Evolutionary conservation across 371 early-diverging fungal species (phyloP), one percentile per base, ranked within the genome.

Genomic region (Dinochytrium kinnereticum): DNA sequence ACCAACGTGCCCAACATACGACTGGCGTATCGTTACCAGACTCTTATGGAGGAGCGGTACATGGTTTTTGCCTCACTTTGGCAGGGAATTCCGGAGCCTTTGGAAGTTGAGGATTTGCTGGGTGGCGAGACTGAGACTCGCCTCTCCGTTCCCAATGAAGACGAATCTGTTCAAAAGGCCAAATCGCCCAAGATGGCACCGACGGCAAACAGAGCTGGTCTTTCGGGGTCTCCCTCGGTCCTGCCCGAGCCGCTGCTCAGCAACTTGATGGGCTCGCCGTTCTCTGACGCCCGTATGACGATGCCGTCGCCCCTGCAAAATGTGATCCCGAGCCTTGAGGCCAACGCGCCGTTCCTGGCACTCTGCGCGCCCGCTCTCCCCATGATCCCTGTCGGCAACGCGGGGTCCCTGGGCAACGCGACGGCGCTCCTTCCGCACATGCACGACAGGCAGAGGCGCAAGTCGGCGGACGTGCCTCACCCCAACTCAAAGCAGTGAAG

Each of bases 1-100:
- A 96, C 98, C 64, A 99, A 99, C 75, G 96, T 99, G 34, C 98
- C 99, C 21, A 85, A 94, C 82, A 93, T 95, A 64, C 91, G 99
- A 21, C 81, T 96, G n/a, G 83, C 87, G 17, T 97, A 91, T 82
- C 90, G 99, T 15, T 84, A 95, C 77, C 90, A 92, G 67, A 96
- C 97, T 0, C 78, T 96, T 17, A 85, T 87, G 78, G 95, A 95
- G 77, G 99, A 98, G 79, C 85, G 85, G 26, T 69, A 76, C 74
- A 82, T 86, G 81, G 84, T 88, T 7, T 77, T 82, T 33, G 77
- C 77, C 49, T 76, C 80, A 19, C 71, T 72, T 2, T 66, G 66
- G 66, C 5, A 40, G 3, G 5, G 21, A 5, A 15, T 40, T 2
- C 66, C 66, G 3, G 24, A 37, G 64, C 17, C 19, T 19, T 36